Conservation (phyloP, 2,329 filamentous ascomycete genomes). For the Clarireedia sp. region DNA sequence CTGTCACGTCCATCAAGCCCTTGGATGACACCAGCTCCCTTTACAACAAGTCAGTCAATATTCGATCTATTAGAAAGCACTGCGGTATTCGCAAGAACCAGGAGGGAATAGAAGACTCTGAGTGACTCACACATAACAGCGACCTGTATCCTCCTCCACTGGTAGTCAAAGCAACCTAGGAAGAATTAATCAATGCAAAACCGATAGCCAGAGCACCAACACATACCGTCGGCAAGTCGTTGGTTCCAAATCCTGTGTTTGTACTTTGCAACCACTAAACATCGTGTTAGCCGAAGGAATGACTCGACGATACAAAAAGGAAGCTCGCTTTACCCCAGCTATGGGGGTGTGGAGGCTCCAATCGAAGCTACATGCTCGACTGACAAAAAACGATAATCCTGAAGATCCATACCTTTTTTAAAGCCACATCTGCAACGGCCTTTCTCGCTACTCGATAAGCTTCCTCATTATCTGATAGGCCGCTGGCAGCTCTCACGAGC, state of each 20-base stretch:
- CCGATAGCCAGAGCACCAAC: not conserved
- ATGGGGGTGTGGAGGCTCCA: too few species aligned
- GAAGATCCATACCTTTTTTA: constrained; percentile 21
- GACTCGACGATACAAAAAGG: too few species aligned
- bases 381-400: not conserved
- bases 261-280: constrained; percentile 21
- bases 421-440: constrained; percentile 31
- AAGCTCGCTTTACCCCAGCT: too few species aligned
- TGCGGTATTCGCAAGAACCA: not conserved
- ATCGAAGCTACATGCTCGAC: too few species aligned
- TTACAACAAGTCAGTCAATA: constrained; percentile 1
- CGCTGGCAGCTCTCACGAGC: constrained; percentile 32
- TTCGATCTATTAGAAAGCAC: not conserved
- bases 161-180: constrained; percentile 32
- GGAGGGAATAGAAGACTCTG: too few species aligned
- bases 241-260: constrained; percentile 29
- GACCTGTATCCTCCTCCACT: constrained; percentile 28
- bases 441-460: constrained; percentile 34
- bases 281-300: not conserved
- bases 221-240: constrained; percentile 31
- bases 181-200: not conserved
- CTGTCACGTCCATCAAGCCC: constrained; percentile 35
- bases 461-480: constrained; percentile 32
- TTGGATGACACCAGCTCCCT: constrained; percentile 25
- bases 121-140: constrained; percentile 18